These are phyloP conservation scores for Boletus insuetus DNA, from an alignment of 768 basidiomycete genomes.

Conservation along the genomic window DNA sequence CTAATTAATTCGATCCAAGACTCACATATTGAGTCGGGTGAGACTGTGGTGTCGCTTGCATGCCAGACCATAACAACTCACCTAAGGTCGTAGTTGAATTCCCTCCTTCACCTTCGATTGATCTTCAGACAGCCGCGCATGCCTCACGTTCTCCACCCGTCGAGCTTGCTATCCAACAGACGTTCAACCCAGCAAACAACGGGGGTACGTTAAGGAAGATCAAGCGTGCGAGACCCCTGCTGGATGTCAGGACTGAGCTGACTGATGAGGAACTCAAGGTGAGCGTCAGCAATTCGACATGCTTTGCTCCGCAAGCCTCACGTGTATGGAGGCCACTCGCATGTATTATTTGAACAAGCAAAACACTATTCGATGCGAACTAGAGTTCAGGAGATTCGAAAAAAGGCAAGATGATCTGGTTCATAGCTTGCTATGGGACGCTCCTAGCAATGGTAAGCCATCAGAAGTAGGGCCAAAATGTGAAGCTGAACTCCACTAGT, in stretches of 20 bases:
- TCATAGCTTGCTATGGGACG: conserved; percentile 65
- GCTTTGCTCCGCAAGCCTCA: neutral
- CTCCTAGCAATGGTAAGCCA: conserved; percentile 59
- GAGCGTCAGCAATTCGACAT: conserved; percentile 1
- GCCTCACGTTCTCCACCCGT: conserved; percentile 1
- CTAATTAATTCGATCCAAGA: neutral
- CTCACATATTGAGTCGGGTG: conserved; percentile 6
- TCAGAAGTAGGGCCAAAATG: neutral
- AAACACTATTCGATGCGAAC: conserved; percentile 46
- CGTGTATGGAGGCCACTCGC: conserved; percentile 49
- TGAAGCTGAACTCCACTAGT: conserved; percentile 40
- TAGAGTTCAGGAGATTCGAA: conserved; percentile 51
- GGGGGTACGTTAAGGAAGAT: conserved; percentile 35
- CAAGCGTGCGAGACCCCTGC: conserved; percentile 51
- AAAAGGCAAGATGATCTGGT: conserved; percentile 53
- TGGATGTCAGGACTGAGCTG: conserved; percentile 76
- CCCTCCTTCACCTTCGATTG: conserved; percentile 1
- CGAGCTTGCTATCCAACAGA: neutral
- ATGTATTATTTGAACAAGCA: conserved; percentile 68
- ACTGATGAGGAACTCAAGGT: conserved; percentile 83
- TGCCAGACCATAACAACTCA: neutral
- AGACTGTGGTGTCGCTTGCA: neutral
- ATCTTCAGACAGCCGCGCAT: neutral
- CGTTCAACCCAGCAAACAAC: neutral
- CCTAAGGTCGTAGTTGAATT: conserved; percentile 1